phyloP scores from a whole-genome alignment of 345 rosid species.

The Eucalyptus polyanthemos region DNA sequence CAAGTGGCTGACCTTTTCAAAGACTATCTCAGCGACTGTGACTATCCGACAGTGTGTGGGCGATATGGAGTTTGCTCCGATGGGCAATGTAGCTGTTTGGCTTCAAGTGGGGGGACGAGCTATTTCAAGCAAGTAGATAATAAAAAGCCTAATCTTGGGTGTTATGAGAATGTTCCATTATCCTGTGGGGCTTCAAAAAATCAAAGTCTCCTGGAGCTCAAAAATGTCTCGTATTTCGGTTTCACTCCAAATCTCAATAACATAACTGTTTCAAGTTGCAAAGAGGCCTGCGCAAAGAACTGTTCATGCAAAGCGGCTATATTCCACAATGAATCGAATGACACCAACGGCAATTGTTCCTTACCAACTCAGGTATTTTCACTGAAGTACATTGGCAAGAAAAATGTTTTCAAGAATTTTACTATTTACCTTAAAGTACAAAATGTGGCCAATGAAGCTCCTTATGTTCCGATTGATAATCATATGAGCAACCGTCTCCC shows the following conservation, averaged over 20 bases:
- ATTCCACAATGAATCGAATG: not conserved
- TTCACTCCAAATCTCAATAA: not conserved
- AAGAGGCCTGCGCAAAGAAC: not conserved
- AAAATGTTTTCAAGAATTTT: not conserved
- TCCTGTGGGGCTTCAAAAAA: not conserved
- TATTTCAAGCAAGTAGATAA: not conserved
- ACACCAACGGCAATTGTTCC: not conserved
- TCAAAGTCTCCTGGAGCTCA: not conserved
- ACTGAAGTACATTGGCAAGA: accelerated
- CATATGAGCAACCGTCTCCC: not conserved
- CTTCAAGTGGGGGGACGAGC: not conserved
- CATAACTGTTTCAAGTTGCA: not conserved
- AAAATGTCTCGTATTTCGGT: not conserved
- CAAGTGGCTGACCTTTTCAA: not conserved
- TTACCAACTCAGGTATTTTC: not conserved
- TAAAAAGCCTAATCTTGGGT: not conserved
- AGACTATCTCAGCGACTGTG: not conserved
- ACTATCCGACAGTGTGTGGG: not conserved
- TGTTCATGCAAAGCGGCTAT: constrained; percentile 14
- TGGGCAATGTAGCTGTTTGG: not conserved
- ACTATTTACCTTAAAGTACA: not conserved
- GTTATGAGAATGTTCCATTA: not conserved
- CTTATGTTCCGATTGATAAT: not conserved
- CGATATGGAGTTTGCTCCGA: not conserved
- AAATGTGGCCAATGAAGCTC: not conserved